Evolutionary conservation across 1,284 basidiomycete species (phyloP), one percentile per base, ranked within the genome.

Genomic region (Neotropicomus parvogracilis): DNA sequence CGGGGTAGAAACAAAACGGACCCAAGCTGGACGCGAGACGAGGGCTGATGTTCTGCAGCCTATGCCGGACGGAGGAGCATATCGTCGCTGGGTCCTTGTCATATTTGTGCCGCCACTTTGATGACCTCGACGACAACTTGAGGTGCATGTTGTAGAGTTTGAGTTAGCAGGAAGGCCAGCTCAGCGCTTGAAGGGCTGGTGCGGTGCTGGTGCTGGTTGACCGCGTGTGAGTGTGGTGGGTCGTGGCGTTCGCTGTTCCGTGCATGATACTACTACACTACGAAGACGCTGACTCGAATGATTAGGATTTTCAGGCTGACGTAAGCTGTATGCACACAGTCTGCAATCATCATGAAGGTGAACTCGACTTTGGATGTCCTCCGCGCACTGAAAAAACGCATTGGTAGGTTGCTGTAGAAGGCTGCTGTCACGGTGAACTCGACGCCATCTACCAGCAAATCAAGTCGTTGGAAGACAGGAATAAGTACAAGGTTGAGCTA

Each of bases 351-450:
- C 27, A 60, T 60, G 62, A 60, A 61, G 60, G 59, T 63, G 31
- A 37, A n/a, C 14, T 32, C n/a, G 11, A 21, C 31, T 31, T 24
- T 14, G 10, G 27, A 12, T 3, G 16, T 3, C 28, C 38, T 34
- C 27, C 24, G 9, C 24, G 14, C n/a, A 12, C 32, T 55, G 26
- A 58, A 40, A 16, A 16, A 17, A 17, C 26, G 24, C 24, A 7
- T 4, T 27, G 32, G 3, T 13, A 93, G 88, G 75, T 97, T 50
- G 95, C 94, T 11, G 76, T 97, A 24, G 86, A 98, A 74, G 97
- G 97, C 9, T 99, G 95, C 74, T 93, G 89, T 59, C 95, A 99
- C 65, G 97, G 94, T 41, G 80, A 85, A 55, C 81, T 97, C 11
- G 84, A 90, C 63, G 78, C 80, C 9, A 97, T 97, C 49, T 99